phyloP scores from a whole-genome alignment of 1,139 yeast genomes.

The Hyphopichia fennica region DNA sequence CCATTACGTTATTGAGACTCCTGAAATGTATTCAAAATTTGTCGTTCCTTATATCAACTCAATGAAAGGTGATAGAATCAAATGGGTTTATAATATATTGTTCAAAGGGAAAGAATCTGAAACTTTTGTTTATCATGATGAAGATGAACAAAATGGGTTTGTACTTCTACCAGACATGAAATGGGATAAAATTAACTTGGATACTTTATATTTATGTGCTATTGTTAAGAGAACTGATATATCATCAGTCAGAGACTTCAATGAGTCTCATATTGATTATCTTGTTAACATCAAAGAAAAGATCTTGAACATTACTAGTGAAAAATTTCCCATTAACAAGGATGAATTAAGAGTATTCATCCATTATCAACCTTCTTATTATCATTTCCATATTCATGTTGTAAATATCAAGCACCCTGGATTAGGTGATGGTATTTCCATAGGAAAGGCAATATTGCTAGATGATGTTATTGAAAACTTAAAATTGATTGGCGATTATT shows the following conservation, averaged over 20 bases:
- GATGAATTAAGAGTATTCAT: constrained; percentile 71
- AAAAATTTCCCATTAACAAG: constrained; percentile 31
- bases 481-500: constrained; percentile 47
- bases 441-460: constrained; percentile 79
- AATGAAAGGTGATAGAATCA: constrained; percentile 73
- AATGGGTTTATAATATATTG: constrained; percentile 90
- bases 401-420: constrained; percentile 76
- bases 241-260: constrained; percentile 75
- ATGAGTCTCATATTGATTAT: constrained; percentile 56
- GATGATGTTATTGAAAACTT: constrained; percentile 82
- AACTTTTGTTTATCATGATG: constrained; percentile 63
- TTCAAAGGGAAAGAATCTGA: constrained; percentile 85
- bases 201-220: constrained; percentile 72
- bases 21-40: constrained; percentile 59
- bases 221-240: constrained; percentile 73
- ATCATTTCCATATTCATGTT: constrained; percentile 92
- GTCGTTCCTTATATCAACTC: constrained; percentile 77
- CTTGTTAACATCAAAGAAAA: constrained; percentile 45
- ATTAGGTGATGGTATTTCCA: constrained; percentile 65
- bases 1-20: constrained; percentile 76
- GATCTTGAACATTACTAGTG: constrained; percentile 49
- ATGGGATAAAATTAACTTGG: constrained; percentile 81
- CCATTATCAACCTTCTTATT: constrained; percentile 95
- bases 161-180: constrained; percentile 80
- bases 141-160: constrained; percentile 55